Percentiles rank a stretch among this genome's conserved stretches.
phyloP scores from a whole-genome alignment of 257 asterid species.

The Primulina eburnea region DNA sequence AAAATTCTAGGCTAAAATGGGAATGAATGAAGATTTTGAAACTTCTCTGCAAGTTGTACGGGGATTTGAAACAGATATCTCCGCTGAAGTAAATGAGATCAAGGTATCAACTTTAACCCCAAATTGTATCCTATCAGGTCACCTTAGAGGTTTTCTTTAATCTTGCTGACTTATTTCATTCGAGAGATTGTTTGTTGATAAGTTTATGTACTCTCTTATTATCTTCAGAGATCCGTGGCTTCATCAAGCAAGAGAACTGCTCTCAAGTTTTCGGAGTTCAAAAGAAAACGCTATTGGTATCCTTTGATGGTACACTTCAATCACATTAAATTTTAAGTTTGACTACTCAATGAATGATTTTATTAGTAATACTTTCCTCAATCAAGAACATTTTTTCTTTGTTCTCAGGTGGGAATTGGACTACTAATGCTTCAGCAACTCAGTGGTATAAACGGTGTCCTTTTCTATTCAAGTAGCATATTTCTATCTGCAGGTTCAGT shows the following conservation, averaged over 20 bases:
- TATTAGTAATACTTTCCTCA: neutral
- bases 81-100: conserved; percentile 73
- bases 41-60: conserved; percentile 82
- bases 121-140: neutral
- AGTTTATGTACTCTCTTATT: conserved; percentile 6
- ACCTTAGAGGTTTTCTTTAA: conserved; percentile 14
- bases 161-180: conserved; percentile 13
- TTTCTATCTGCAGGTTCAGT: conserved; percentile 67
- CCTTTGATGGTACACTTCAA: conserved; percentile 67
- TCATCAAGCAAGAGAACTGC: conserved; percentile 69
- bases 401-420: conserved; percentile 74
- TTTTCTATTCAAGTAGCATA: conserved; percentile 84
- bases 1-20: conserved; percentile 70
- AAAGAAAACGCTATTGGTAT: conserved; percentile 67
- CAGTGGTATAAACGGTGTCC: conserved; percentile 77
- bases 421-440: conserved; percentile 80
- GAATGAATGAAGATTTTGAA: conserved; percentile 68
- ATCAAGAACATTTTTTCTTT: conserved; percentile 8
- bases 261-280: conserved; percentile 67
- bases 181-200: conserved; percentile 1
- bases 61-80: conserved; percentile 78
- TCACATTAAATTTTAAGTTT: conserved; percentile 5
- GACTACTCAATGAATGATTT: conserved; percentile 1
- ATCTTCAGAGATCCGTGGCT: conserved; percentile 68
- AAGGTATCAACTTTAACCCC: conserved; percentile 45